Percentiles rank a stretch among this genome's conserved stretches.
These are phyloP conservation scores for Pestalotiopsis sp. DNA, from an alignment of 2,329 filamentous ascomycete species.

Conservation along the genomic window DNA sequence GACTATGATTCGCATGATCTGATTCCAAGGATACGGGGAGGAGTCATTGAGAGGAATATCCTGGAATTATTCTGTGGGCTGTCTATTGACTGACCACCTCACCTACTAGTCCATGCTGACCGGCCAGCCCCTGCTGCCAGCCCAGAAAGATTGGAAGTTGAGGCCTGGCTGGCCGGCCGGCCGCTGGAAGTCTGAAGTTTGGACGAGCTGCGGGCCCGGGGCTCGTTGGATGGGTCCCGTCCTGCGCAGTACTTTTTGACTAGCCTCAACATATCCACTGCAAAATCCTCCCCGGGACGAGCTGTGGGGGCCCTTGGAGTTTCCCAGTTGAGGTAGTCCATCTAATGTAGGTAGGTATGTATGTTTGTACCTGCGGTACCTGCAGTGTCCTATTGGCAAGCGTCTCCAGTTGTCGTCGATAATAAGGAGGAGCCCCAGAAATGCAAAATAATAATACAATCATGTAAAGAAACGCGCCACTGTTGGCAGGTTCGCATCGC, in stretches of 20 bases:
- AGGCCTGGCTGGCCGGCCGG: too few relatives aligned
- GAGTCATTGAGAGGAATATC: neutral
- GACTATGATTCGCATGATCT: slow-evolving; percentile 3
- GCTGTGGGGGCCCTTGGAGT: neutral
- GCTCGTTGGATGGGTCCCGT: neutral
- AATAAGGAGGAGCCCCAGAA: neutral
- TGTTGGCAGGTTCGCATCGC: too few relatives aligned
- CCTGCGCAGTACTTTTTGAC: slow-evolving; percentile 10
- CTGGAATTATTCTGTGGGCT: neutral
- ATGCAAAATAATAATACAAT: too few relatives aligned
- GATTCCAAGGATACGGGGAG: neutral
- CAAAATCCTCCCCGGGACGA: neutral
- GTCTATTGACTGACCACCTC: neutral
- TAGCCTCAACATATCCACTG: neutral
- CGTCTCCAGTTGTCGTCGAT: neutral
- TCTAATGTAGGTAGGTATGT: neutral
- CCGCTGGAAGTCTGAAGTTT: neutral
- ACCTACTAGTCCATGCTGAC: neutral
- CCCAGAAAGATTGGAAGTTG: too few relatives aligned
- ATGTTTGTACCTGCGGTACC: neutral
- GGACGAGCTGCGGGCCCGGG: neutral
- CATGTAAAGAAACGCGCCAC: too few relatives aligned
- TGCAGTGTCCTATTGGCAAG: neutral
- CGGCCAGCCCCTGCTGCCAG: neutral
- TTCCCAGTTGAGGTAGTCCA: too few relatives aligned